Base-by-base conservation (phyloP, 495 filamentous ascomycete genomes). In the Glarea lozoyensis region DNA sequence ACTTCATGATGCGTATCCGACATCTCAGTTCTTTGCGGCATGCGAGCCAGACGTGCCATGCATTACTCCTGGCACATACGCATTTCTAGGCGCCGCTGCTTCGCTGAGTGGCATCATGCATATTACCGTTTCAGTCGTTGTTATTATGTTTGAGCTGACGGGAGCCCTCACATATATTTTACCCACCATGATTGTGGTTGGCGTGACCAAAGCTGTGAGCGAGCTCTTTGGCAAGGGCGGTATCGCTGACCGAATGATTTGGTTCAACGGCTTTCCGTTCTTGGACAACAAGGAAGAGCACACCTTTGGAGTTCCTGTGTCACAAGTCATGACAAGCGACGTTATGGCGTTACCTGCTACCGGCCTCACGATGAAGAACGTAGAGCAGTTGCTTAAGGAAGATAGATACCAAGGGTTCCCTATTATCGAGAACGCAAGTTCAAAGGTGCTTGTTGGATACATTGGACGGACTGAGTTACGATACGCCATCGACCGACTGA, bases 221-320 rank as follows among this genome's bases (percentile, higher is more conserved):
- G 86, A 94, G 43, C 74, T 88, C 13, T 94, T 94, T 56, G 86
- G 88, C 18, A 94, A 93, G 55, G 92, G 93, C 3, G 92, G 92
- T 22, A 97, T 98, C 43, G 92, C 92, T 10, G 92, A 98, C 61
- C 82, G 92, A 47, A 94, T 95, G 86, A 98, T 98, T 48, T 97
- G 88, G 89, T 94, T 96, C 69, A 98, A 86, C 56, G 92, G 92
- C 13, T 96, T 97, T 56, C 92, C 92, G 0, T 97, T 94, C 68
- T 73, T 98, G 3, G 92, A 98, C 63, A 94, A 87, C 62, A 98
- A 98, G 59, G 93, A 97, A 64, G 93, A 97, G 40, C 92, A 97
- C 60, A 87, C 87, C 37, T 96, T 97, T 61, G 90, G 90, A 25
- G 92, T 97, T 2, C 86, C 92, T 0, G 90, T 97, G 21, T 94